phyloP scores from a whole-genome alignment of 192 early-diverging fungal species.

The Rhizoclosmatium sp. region DNA sequence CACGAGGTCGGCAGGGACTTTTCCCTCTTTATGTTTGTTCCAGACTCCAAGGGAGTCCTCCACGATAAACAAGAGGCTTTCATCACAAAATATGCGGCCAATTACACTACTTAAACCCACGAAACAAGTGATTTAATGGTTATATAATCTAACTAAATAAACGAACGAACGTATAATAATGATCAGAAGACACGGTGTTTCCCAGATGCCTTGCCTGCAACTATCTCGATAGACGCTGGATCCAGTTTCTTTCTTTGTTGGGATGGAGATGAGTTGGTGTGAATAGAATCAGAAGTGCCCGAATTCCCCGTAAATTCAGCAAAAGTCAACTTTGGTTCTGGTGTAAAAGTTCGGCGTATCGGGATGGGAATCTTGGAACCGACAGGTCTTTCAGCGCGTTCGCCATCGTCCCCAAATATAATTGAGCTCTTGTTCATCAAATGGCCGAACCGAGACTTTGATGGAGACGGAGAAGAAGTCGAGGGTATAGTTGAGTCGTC shows the following conservation, averaged over 20 bases:
- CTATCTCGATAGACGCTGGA: neutral
- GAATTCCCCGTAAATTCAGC: neutral
- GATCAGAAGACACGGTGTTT: neutral
- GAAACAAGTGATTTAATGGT: neutral
- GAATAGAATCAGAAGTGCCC: neutral
- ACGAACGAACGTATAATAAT: neutral
- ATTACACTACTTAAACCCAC: neutral
- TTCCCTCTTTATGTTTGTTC: neutral
- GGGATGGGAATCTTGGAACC: neutral
- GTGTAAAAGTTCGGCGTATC: neutral
- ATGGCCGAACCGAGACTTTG: neutral
- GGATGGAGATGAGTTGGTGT: neutral
- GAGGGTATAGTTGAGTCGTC: neutral
- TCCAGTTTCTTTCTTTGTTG: neutral
- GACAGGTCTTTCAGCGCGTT: neutral
- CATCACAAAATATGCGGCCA: too few relatives aligned
- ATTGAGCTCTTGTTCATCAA: neutral
- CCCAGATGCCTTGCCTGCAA: neutral
- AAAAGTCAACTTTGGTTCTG: neutral
- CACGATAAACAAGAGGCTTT: too few relatives aligned
- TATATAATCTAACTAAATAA: neutral
- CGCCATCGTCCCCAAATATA: slow-evolving; percentile 21
- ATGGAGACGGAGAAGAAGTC: neutral
- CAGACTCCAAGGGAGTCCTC: neutral
- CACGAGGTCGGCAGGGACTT: neutral